Percentiles rank a stretch among this genome's conserved stretches.
phyloP scores from a whole-genome alignment of 805 yeast species.

The Brettanomyces nanus region DNA sequence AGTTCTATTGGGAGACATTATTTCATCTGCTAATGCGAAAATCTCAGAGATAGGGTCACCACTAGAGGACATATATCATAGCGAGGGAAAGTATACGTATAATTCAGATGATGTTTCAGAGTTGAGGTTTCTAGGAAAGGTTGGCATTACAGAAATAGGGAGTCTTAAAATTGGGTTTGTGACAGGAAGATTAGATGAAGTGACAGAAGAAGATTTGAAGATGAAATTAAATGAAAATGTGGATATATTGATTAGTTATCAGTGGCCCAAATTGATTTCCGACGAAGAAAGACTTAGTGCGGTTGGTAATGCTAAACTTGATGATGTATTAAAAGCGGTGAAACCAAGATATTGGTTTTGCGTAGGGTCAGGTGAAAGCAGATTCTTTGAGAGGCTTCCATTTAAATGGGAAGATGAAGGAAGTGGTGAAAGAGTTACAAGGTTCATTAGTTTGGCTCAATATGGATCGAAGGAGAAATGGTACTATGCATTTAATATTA shows the following conservation, averaged over 20 bases:
- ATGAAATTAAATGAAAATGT: conserved; percentile 15
- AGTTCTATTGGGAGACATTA: conserved; percentile 42
- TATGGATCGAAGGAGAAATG: conserved; percentile 49
- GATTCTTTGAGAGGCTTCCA: conserved; percentile 46
- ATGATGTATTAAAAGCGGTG: conserved; percentile 32
- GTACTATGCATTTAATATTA: conserved; percentile 65
- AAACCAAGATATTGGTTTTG: conserved; percentile 66
- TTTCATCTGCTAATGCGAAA: conserved; percentile 7
- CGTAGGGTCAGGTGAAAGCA: conserved; percentile 40
- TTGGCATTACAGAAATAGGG: conserved; percentile 31
- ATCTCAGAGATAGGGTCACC: conserved; percentile 5
- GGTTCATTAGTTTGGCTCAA: conserved; percentile 59
- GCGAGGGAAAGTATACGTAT: conserved; percentile 14
- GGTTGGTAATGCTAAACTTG: conserved; percentile 40
- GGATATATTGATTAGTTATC: conserved; percentile 53
- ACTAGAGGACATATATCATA: conserved; percentile 16
- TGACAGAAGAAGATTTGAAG: conserved; percentile 12
- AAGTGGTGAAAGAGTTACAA: conserved; percentile 34
- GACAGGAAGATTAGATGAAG: conserved; percentile 26
- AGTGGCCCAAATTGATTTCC: conserved; percentile 54
- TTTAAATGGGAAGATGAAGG: conserved; percentile 42
- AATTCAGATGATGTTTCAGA: conserved; percentile 10
- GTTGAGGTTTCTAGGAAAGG: conserved; percentile 26
- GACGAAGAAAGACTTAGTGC: conserved; percentile 32
- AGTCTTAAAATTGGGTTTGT: conserved; percentile 40